Conservation (phyloP, 352 stramenopile species). For the Phytophthora cryptogea region DNA sequence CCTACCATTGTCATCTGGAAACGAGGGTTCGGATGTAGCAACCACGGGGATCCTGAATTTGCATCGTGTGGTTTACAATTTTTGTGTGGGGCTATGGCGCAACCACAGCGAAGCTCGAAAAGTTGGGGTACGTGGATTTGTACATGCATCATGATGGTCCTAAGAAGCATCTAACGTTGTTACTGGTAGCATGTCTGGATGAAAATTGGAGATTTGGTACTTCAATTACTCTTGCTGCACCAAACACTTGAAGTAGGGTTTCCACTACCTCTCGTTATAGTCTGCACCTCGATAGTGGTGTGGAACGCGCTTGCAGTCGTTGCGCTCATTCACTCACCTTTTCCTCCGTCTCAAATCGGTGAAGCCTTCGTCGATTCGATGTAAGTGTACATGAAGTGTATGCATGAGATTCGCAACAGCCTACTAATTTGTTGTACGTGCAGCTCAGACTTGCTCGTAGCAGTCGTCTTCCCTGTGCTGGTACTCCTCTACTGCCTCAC, state of each 20-base stretch:
- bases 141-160: background rate
- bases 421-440: background rate
- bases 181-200: slow-evolving; percentile 19
- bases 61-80: background rate
- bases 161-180: slow-evolving; percentile 1
- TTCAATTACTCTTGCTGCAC: slow-evolving; percentile 27
- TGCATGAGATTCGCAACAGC: background rate
- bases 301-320: slow-evolving; percentile 27
- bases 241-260: slow-evolving; percentile 29
- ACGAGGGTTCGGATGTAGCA: background rate
- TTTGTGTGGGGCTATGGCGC: slow-evolving; percentile 2
- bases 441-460: slow-evolving; percentile 44
- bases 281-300: slow-evolving; percentile 28
- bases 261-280: slow-evolving; percentile 20
- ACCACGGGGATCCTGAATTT: background rate
- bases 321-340: slow-evolving; percentile 15
- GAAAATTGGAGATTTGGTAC: slow-evolving; percentile 24
- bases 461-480: slow-evolving; percentile 34
- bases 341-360: slow-evolving; percentile 17
- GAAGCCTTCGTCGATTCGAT: slow-evolving; percentile 28
- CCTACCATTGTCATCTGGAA: background rate
- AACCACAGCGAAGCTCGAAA: slow-evolving; percentile 18
- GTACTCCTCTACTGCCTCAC: slow-evolving; percentile 31
- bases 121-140: slow-evolving; percentile 11
- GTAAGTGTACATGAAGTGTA: slow-evolving; percentile 8